A percentile compares a stretch with the other conserved stretches of the same genome.
phyloP scores from a whole-genome alignment of 495 filamentous ascomycete species.

The Podospora bellae-mahoneyi region DNA sequence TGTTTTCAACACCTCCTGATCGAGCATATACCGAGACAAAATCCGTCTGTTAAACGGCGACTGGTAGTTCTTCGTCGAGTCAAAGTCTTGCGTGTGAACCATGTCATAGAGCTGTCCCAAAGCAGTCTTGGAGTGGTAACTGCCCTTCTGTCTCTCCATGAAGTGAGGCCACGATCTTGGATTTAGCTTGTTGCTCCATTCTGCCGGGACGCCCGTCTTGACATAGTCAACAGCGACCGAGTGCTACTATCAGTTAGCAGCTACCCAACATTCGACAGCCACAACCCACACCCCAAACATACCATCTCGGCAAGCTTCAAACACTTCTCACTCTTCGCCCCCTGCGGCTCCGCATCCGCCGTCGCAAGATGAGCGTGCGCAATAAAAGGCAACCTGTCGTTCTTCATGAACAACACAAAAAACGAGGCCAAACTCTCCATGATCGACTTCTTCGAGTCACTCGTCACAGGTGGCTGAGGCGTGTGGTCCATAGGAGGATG shows the following conservation, averaged over 20 bases:
- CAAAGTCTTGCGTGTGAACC: conserved; percentile 45
- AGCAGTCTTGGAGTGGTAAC: conserved; percentile 66
- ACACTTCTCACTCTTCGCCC: conserved; percentile 68
- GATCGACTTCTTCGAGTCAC: conserved; percentile 54
- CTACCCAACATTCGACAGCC: background rate
- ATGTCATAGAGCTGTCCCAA: conserved; percentile 82
- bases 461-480: conserved; percentile 45
- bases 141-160: conserved; percentile 67
- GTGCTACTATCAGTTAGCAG: conserved; percentile 53
- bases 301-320: conserved; percentile 59
- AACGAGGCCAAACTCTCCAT: conserved; percentile 72
- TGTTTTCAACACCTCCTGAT: conserved; percentile 50
- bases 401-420: conserved; percentile 93
- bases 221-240: conserved; percentile 91
- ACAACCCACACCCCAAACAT: background rate
- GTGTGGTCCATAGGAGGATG: conserved; percentile 70
- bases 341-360: conserved; percentile 60
- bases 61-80: conserved; percentile 68
- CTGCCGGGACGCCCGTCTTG: conserved; percentile 78
- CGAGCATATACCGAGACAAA: conserved; percentile 57
- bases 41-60: conserved; percentile 75
- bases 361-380: conserved; percentile 80
- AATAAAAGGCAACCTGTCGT: conserved; percentile 74
- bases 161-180: conserved; percentile 77
- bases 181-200: conserved; percentile 58